A percentile compares a stretch with the other conserved stretches of the same genome.
Conservation (phyloP, 768 basidiomycete species). For the Dacryopinax primogenitus region DNA sequence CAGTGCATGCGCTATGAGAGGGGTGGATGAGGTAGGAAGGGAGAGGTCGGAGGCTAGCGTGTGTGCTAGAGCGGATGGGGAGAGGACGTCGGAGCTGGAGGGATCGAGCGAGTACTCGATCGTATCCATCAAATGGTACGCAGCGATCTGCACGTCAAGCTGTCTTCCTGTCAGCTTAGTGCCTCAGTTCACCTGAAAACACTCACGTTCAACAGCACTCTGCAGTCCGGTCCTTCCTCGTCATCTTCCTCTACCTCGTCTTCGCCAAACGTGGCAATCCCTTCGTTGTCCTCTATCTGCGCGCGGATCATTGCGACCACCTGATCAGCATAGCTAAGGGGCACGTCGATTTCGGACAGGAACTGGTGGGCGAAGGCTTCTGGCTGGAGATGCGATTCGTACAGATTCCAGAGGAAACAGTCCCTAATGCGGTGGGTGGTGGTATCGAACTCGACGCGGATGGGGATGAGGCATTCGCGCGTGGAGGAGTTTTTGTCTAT, state of each 20-base stretch:
- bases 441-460: conserved; percentile 90
- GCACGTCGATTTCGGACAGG: conserved; percentile 76
- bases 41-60: conserved; percentile 78
- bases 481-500: conserved; percentile 49
- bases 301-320: conserved; percentile 77
- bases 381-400: conserved; percentile 76
- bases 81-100: conserved; percentile 17
- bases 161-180: conserved; percentile 27
- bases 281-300: conserved; percentile 83
- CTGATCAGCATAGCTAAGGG: conserved; percentile 57
- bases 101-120: conserved; percentile 94
- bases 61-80: conserved; percentile 41
- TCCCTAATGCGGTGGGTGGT: conserved; percentile 86
- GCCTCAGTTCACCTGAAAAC: too few species aligned
- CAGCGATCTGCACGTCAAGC: conserved; percentile 96
- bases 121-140: conserved; percentile 81
- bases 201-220: conserved; percentile 33
- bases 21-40: conserved; percentile 72
- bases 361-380: conserved; percentile 75
- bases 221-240: conserved; percentile 26
- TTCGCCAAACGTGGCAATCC: conserved; percentile 62
- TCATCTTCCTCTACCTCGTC: conserved; percentile 36
- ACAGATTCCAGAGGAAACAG: conserved; percentile 89
- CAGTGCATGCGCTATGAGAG: conserved; percentile 82
- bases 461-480: conserved; percentile 59